Evolutionary conservation across 768 basidiomycete genomes (phyloP).

Genomic region (Myochromella boudieri): DNA sequence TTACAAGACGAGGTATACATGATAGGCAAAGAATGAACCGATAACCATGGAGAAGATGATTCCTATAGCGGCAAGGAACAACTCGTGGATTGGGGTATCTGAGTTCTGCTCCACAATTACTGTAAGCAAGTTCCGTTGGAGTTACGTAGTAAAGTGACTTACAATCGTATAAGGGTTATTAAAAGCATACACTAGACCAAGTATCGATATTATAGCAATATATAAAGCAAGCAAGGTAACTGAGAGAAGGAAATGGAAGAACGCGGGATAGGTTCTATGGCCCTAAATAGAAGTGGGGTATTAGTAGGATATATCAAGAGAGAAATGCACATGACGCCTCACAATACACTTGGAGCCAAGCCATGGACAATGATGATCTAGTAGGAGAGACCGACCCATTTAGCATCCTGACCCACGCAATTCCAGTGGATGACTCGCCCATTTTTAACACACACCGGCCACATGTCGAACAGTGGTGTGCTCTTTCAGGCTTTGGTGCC

Average conservation of each 20-base stretch:
- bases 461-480: conserved; percentile 78
- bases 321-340: conserved; percentile 32
- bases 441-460: conserved; percentile 82
- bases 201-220: conserved; percentile 49
- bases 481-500: conserved; percentile 75
- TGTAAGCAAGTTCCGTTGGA: background rate
- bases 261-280: conserved; percentile 81
- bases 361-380: conserved; percentile 91
- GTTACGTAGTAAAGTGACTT: conserved; percentile 23
- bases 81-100: conserved; percentile 67
- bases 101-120: conserved; percentile 44
- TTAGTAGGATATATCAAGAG: background rate
- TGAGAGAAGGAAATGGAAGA: conserved; percentile 73
- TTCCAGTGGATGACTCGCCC: conserved; percentile 47
- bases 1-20: conserved; percentile 73
- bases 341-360: conserved; percentile 76
- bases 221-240: conserved; percentile 65
- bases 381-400: too few relatives aligned
- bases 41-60: conserved; percentile 61
- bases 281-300: conserved; percentile 44
- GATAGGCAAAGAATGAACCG: conserved; percentile 76
- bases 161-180: conserved; percentile 62
- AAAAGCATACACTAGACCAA: conserved; percentile 66
- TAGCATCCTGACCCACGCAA: too few relatives aligned
- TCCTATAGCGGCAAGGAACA: conserved; percentile 62